Percentiles rank a stretch among this genome's conserved stretches.
phyloP scores from a whole-genome alignment of 805 yeast species.

The Candida caryicola region DNA sequence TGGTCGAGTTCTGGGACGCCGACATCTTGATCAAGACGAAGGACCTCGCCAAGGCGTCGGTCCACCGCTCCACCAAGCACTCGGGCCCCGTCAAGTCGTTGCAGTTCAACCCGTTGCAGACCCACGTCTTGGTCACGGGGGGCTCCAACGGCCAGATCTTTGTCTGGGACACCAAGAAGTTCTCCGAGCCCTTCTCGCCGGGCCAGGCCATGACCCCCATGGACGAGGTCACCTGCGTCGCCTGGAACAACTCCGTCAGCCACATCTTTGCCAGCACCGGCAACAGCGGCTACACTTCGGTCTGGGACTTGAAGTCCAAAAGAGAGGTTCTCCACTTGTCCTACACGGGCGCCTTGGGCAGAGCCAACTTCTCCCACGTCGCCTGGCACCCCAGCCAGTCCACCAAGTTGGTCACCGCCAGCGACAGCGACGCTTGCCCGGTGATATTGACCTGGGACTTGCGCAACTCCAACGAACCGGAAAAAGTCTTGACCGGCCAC shows the following conservation, averaged over 20 bases:
- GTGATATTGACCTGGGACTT: constrained; percentile 89
- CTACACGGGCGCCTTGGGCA: constrained; percentile 55
- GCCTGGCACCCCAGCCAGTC: constrained; percentile 94
- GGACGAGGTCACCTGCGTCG: constrained; percentile 75
- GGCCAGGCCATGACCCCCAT: constrained; percentile 76
- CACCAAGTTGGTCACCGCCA: constrained; percentile 84
- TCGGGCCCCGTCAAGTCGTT: constrained; percentile 68
- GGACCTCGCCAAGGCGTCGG: constrained; percentile 40
- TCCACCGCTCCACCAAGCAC: constrained; percentile 58
- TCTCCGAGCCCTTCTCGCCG: constrained; percentile 60
- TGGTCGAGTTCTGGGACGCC: constrained; percentile 75
- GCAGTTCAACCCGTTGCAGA: constrained; percentile 73
- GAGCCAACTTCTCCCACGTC: constrained; percentile 74
- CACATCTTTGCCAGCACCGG: constrained; percentile 93
- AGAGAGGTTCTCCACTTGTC: constrained; percentile 85
- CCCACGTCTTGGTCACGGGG: constrained; percentile 75
- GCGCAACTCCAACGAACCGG: constrained; percentile 91
- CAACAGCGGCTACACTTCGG: constrained; percentile 77
- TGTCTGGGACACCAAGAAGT: constrained; percentile 81
- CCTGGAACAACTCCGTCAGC: constrained; percentile 83
- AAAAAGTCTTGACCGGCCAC: constrained; percentile 71
- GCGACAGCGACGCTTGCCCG: constrained; percentile 77
- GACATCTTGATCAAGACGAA: constrained; percentile 44
- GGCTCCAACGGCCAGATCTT: constrained; percentile 86
- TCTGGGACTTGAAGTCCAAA: constrained; percentile 89